Conservation (phyloP, 2,329 filamentous ascomycete genomes). For the Nigrospora oryzae region DNA sequence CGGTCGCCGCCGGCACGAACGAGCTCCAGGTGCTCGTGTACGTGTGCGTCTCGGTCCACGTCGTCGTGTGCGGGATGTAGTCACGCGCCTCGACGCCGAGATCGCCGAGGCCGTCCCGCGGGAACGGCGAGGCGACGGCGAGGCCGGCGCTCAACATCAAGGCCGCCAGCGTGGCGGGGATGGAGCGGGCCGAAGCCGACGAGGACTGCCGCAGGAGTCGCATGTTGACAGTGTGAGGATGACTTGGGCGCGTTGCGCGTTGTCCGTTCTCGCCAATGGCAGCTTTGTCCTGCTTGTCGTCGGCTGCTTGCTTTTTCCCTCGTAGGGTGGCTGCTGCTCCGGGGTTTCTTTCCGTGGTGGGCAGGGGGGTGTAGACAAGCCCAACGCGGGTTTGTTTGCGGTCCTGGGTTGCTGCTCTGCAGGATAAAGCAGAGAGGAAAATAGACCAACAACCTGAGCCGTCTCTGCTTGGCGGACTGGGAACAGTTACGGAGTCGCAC, state of each 20-base stretch:
- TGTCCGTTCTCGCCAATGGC: too few relatives aligned
- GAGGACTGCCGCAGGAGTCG: slow-evolving; percentile 18
- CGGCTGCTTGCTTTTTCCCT: too few relatives aligned
- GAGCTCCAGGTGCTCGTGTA: slow-evolving; percentile 52
- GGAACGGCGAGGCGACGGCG: slow-evolving; percentile 37
- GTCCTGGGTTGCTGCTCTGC: too few relatives aligned
- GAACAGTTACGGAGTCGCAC: too few relatives aligned
- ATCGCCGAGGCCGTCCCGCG: slow-evolving; percentile 39
- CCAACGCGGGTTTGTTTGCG: too few relatives aligned
- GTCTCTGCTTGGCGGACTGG: too few relatives aligned
- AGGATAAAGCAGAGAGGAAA: too few relatives aligned
- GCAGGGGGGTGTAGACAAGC: too few relatives aligned
- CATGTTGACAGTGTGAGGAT: slow-evolving; percentile 19
- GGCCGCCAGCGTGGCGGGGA: slow-evolving; percentile 23
- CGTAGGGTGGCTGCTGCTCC: too few relatives aligned
- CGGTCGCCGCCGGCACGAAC: slow-evolving; percentile 33
- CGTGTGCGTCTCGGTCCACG: slow-evolving; percentile 50
- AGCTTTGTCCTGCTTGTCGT: too few relatives aligned
- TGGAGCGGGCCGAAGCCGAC: slow-evolving; percentile 24
- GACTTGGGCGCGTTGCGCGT: neutral
- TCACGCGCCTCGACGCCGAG: slow-evolving; percentile 25
- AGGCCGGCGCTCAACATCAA: slow-evolving; percentile 23
- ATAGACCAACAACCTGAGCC: too few relatives aligned
- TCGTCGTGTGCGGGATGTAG: slow-evolving; percentile 39
- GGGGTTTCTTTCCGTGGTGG: too few relatives aligned